These are phyloP conservation scores for Colletotrichum australisinense DNA, from an alignment of 2,329 filamentous ascomycete species.

Conservation along the genomic window DNA sequence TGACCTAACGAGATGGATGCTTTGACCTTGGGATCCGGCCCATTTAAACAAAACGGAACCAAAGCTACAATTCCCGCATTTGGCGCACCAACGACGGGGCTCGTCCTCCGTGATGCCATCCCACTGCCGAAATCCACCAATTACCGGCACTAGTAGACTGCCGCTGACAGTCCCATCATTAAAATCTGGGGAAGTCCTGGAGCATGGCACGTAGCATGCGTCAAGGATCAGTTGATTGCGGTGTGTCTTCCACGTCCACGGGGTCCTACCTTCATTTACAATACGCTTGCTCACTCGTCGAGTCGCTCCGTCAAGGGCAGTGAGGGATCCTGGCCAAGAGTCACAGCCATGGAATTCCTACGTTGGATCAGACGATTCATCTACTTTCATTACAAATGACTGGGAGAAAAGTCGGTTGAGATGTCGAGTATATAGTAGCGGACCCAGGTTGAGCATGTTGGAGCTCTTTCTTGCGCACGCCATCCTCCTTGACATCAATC, in stretches of 20 bases:
- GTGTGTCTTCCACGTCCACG: slow-evolving; percentile 15
- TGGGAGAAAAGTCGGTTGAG: background rate
- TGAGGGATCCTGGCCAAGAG: background rate
- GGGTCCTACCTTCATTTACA: slow-evolving; percentile 11
- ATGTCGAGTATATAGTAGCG: slow-evolving; percentile 15
- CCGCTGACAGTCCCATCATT: slow-evolving; percentile 11
- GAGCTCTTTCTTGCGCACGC: background rate
- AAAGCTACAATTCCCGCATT: slow-evolving; percentile 13
- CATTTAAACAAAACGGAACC: background rate
- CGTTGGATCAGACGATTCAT: background rate
- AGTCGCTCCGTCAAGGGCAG: background rate
- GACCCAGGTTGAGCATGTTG: background rate
- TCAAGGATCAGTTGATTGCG: background rate
- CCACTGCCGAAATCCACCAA: slow-evolving; percentile 29
- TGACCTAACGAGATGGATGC: background rate
- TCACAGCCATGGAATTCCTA: background rate
- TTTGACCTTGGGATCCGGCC: background rate
- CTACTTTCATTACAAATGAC: background rate
- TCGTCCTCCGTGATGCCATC: slow-evolving; percentile 20
- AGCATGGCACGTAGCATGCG: background rate
- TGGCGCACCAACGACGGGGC: background rate
- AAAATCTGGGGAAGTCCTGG: slow-evolving; percentile 2
- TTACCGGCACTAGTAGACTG: slow-evolving; percentile 19
- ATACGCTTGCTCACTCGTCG: slow-evolving; percentile 14
- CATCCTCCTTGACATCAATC: background rate